Conservation (phyloP, 2,329 filamentous ascomycete species). For the Remersonia thermophila region DNA sequence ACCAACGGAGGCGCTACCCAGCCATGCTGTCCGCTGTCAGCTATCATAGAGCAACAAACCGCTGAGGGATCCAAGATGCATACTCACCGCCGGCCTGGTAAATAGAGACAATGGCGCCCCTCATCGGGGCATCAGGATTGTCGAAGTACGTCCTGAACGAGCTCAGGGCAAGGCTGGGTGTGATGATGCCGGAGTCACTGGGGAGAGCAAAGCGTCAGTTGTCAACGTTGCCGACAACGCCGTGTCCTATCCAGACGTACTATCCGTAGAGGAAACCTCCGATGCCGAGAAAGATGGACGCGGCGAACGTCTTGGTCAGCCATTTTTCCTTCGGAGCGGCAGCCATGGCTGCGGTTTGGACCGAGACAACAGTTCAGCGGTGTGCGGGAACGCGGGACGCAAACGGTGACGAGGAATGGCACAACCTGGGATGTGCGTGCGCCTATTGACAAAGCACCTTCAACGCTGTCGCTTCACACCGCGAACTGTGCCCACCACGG, state of each 20-base stretch:
- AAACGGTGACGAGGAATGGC: too few species aligned
- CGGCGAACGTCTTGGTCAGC: conserved; percentile 28
- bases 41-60: too few species aligned
- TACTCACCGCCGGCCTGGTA: conserved; percentile 27
- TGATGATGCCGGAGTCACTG: conserved; percentile 31
- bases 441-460: too few species aligned
- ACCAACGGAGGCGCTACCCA: conserved; percentile 29
- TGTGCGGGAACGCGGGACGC: too few species aligned
- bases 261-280: conserved; percentile 30
- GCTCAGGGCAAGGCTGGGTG: conserved; percentile 25
- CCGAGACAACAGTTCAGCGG: too few species aligned
- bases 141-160: conserved; percentile 26
- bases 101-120: conserved; percentile 28
- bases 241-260: conserved; percentile 15
- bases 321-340: conserved; percentile 10
- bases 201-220: not conserved
- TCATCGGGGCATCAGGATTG: conserved; percentile 23
- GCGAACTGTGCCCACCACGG: too few species aligned
- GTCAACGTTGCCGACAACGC: not conserved
- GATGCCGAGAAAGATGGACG: conserved; percentile 27
- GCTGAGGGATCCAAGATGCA: too few species aligned
- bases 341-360: not conserved
- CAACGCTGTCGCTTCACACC: too few species aligned
- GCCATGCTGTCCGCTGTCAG: conserved; percentile 22
- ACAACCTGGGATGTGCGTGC: too few species aligned